These are phyloP conservation scores for Chlamydomonas sp. DNA, from an alignment of 139 green algal genomes.

Conservation along the genomic window DNA sequence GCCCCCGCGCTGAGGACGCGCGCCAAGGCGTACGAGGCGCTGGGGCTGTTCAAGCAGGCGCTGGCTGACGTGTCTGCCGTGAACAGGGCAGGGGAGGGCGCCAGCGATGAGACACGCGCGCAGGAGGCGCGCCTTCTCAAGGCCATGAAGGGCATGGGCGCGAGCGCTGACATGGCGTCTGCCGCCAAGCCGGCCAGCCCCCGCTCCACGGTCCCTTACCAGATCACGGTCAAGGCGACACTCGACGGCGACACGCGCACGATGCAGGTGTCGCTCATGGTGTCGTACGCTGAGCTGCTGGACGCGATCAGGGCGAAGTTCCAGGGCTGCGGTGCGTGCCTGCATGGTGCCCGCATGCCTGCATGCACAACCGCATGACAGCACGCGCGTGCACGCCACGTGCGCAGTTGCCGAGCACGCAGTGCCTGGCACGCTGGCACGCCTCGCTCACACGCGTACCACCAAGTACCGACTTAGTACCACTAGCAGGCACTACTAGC, in stretches of 20 bases:
- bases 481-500: too few species aligned
- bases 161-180: slow-evolving; percentile 12
- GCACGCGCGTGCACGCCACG: too few species aligned
- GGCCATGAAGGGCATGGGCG: slow-evolving; percentile 8
- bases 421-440: too few species aligned
- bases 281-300: slow-evolving; percentile 68
- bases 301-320: slow-evolving; percentile 61
- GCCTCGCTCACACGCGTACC: too few species aligned
- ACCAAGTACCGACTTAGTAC: too few species aligned
- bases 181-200: neutral
- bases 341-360: too few species aligned
- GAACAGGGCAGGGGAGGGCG: slow-evolving; percentile 40
- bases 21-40: slow-evolving; percentile 66
- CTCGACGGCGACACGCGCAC: slow-evolving; percentile 63
- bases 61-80: slow-evolving; percentile 57
- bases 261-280: slow-evolving; percentile 47
- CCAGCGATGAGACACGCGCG: slow-evolving; percentile 34
- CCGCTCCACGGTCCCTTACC: neutral
- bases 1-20: slow-evolving; percentile 56
- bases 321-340: slow-evolving; percentile 36
- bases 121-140: slow-evolving; percentile 1
- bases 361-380: too few species aligned
- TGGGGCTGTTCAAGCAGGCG: slow-evolving; percentile 69
- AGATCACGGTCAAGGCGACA: slow-evolving; percentile 43
- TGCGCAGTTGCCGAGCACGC: too few species aligned